Conservation (phyloP, 73 alveolate species). For the Paraurostyla sp. region DNA sequence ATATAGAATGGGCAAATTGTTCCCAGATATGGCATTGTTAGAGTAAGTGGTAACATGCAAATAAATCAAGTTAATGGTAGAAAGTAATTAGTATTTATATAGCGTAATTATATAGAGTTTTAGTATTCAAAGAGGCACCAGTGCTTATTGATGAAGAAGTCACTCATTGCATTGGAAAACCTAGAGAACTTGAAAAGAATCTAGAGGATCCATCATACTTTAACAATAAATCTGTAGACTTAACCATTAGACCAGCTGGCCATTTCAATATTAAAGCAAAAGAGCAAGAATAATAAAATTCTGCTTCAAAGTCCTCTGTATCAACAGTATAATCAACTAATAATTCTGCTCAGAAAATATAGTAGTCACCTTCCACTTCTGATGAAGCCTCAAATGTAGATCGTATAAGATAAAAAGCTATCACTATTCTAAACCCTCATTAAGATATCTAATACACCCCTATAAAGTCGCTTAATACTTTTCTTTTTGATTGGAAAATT, state of each 20-base stretch:
- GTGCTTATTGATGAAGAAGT: slow-evolving; percentile 12
- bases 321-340: neutral
- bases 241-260: neutral
- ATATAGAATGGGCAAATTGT: neutral
- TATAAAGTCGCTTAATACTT: slow-evolving; percentile 82
- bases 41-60: slow-evolving; percentile 8
- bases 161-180: slow-evolving; percentile 49
- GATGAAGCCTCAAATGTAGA: slow-evolving; percentile 8
- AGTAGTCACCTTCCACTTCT: neutral
- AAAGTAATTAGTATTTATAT: neutral
- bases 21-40: slow-evolving; percentile 7
- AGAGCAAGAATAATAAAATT: neutral
- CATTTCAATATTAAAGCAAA: neutral
- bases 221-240: neutral
- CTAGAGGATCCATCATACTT: neutral
- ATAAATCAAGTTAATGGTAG: neutral
- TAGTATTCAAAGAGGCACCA: slow-evolving; percentile 64
- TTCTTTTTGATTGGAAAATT: slow-evolving; percentile 84
- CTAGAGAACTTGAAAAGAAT: slow-evolving; percentile 51
- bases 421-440: neutral
- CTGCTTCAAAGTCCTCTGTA: slow-evolving; percentile 22
- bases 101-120: slow-evolving; percentile 20
- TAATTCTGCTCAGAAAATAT: slow-evolving; percentile 48
- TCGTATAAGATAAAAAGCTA: slow-evolving; percentile 11
- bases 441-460: slow-evolving; percentile 75